Evolutionary conservation across 345 rosid species (phyloP).

Genomic region (Salix brachista): DNA sequence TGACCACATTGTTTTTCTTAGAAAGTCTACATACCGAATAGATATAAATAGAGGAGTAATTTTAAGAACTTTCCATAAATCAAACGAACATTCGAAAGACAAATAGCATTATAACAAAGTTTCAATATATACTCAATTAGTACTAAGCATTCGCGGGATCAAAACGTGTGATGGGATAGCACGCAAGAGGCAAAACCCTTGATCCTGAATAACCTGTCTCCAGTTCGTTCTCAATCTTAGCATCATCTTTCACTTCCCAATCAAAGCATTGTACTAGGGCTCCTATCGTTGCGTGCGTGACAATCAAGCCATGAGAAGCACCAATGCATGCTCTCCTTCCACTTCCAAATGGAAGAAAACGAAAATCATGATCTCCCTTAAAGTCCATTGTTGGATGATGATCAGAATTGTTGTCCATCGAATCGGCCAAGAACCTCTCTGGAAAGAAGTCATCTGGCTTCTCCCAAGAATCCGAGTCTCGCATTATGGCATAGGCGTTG

Average conservation of each 20-base stretch:
- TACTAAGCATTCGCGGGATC: slow-evolving; percentile 11
- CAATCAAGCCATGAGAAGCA: slow-evolving; percentile 28
- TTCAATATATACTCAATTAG: too few species aligned
- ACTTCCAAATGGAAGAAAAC: slow-evolving; percentile 41
- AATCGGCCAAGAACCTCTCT: slow-evolving; percentile 36
- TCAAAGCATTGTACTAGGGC: slow-evolving; percentile 45
- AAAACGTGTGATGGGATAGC: slow-evolving; percentile 34
- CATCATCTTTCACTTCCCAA: slow-evolving; percentile 29
- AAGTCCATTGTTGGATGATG: slow-evolving; percentile 16
- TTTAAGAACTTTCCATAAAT: too few species aligned
- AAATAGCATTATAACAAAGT: too few species aligned
- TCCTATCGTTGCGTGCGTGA: slow-evolving; percentile 33
- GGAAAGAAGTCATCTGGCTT: slow-evolving; percentile 33
- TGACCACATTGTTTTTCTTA: too few species aligned
- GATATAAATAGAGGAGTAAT: too few species aligned
- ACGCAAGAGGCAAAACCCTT: slow-evolving; percentile 18
- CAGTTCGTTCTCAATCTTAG: slow-evolving; percentile 19
- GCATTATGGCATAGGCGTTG: slow-evolving; percentile 37
- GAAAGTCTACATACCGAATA: too few species aligned
- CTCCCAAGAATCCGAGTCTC: slow-evolving; percentile 30
- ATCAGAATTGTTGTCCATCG: slow-evolving; percentile 8
- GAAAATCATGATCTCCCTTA: slow-evolving; percentile 29
- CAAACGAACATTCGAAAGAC: too few species aligned
- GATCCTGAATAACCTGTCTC: slow-evolving; percentile 40
- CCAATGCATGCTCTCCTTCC: slow-evolving; percentile 45